A percentile compares a stretch with the other conserved stretches of the same genome.
Evolutionary conservation across 306 rosid species (phyloP).

Genomic region (Astragalus membranaceus): DNA sequence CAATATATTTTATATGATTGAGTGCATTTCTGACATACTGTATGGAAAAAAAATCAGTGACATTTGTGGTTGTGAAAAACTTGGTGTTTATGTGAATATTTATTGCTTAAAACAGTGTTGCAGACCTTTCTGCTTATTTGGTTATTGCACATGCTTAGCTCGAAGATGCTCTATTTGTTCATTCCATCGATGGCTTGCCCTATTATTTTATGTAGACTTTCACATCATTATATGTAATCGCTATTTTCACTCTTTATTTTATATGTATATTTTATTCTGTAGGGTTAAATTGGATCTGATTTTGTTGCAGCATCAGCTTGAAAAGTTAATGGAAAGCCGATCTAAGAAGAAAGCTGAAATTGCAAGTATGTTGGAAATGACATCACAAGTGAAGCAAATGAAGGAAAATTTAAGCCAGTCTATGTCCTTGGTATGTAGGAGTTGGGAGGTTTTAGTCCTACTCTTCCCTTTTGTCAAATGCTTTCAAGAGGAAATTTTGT

Average conservation of each 20-base stretch:
- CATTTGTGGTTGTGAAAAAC: not conserved
- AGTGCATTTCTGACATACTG: not conserved
- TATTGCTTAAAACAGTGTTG: not conserved
- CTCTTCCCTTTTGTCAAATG: not conserved
- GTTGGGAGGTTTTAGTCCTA: not conserved
- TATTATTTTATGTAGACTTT: not conserved
- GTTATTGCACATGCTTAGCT: not conserved
- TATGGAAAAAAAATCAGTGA: too few species aligned
- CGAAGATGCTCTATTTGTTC: not conserved
- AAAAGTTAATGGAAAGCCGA: slow-evolving; percentile 36
- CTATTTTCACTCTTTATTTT: not conserved
- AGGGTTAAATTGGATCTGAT: slow-evolving; percentile 2
- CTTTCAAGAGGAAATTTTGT: slow-evolving; percentile 5
- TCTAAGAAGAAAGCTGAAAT: slow-evolving; percentile 51
- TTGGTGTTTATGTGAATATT: not conserved
- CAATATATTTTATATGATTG: not conserved
- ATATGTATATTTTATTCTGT: not conserved
- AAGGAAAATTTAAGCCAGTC: slow-evolving; percentile 50
- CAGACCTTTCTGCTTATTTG: not conserved
- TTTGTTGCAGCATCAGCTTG: slow-evolving; percentile 42
- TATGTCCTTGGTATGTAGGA: slow-evolving; percentile 54
- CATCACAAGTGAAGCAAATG: slow-evolving; percentile 62
- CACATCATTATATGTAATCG: not conserved
- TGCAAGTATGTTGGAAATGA: slow-evolving; percentile 51
- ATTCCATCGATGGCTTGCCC: not conserved